phyloP scores from a whole-genome alignment of 2,329 filamentous ascomycete genomes.

The Phialocephala subalpina region DNA sequence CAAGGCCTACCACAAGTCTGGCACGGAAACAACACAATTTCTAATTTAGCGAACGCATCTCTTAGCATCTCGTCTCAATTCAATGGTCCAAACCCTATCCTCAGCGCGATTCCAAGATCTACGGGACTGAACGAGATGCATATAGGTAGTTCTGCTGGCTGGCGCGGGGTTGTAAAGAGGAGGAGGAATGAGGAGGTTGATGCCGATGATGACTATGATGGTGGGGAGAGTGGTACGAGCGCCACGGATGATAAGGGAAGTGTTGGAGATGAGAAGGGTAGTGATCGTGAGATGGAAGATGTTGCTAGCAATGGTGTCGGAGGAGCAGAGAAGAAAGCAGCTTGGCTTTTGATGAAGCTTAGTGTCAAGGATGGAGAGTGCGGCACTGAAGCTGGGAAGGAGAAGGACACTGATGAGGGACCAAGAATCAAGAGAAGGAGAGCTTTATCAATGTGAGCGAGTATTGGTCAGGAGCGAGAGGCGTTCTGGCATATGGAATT shows the following conservation, averaged over 20 bases:
- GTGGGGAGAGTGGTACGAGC: constrained; percentile 33
- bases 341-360: constrained; percentile 56
- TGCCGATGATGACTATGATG: constrained; percentile 40
- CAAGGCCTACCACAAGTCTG: constrained; percentile 36
- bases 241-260: constrained; percentile 33
- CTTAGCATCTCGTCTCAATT: constrained; percentile 30
- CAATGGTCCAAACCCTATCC: constrained; percentile 48
- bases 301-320: constrained; percentile 26
- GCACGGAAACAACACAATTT: constrained; percentile 42
- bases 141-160: constrained; percentile 17
- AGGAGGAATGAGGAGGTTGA: constrained; percentile 35
- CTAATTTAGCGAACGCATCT: constrained; percentile 33
- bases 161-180: constrained; percentile 32
- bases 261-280: constrained; percentile 19
- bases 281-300: constrained; percentile 31
- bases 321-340: constrained; percentile 54
- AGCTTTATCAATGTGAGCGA: constrained; percentile 47
- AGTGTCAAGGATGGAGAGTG: constrained; percentile 46
- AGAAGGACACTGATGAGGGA: constrained; percentile 22
- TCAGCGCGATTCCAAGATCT: constrained; percentile 55
- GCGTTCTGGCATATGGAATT: constrained; percentile 1
- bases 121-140: constrained; percentile 27
- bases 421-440: constrained; percentile 51
- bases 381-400: background rate
- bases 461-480: background rate